These are phyloP conservation scores for Heimioporus sp. DNA, from an alignment of 768 basidiomycete genomes.

Conservation along the genomic window DNA sequence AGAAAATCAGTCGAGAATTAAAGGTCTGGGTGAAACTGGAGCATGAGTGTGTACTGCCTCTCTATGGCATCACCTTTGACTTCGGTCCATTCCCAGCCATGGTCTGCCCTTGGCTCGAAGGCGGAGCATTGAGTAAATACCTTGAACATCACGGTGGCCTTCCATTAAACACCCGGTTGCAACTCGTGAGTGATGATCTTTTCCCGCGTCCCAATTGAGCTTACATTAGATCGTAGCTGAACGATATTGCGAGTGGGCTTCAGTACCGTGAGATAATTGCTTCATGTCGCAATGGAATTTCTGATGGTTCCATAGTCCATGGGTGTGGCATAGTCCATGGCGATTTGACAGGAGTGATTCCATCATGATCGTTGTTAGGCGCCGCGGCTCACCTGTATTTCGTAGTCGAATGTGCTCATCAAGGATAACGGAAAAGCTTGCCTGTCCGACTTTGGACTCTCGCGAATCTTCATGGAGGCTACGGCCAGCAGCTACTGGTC, in stretches of 20 bases:
- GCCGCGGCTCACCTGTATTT: not conserved
- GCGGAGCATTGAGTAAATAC: constrained; percentile 25
- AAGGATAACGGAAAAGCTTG: constrained; percentile 28
- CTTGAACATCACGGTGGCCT: constrained; percentile 16
- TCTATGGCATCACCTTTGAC: constrained; percentile 27
- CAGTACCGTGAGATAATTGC: constrained; percentile 15
- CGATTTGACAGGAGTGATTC: constrained; percentile 42
- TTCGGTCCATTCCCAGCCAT: constrained; percentile 32
- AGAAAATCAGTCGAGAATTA: constrained; percentile 17
- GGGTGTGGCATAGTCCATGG: constrained; percentile 39
- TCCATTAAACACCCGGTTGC: not conserved
- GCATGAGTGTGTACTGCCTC: constrained; percentile 27
- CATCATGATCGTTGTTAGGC: not conserved
- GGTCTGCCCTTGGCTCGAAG: constrained; percentile 35
- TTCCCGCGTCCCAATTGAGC: not conserved
- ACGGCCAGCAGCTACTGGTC: constrained; percentile 23
- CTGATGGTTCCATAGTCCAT: constrained; percentile 12
- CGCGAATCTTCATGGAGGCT: constrained; percentile 26
- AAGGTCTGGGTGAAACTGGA: constrained; percentile 26
- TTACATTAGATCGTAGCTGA: constrained; percentile 10
- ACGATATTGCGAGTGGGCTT: constrained; percentile 20
- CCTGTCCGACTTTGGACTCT: constrained; percentile 38
- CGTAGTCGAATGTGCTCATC: constrained; percentile 37
- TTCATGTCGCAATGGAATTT: no score
- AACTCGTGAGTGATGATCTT: constrained; percentile 13